Base-by-base conservation (phyloP, 2,329 filamentous ascomycete genomes). In the Penicillium sclerotigenum region DNA sequence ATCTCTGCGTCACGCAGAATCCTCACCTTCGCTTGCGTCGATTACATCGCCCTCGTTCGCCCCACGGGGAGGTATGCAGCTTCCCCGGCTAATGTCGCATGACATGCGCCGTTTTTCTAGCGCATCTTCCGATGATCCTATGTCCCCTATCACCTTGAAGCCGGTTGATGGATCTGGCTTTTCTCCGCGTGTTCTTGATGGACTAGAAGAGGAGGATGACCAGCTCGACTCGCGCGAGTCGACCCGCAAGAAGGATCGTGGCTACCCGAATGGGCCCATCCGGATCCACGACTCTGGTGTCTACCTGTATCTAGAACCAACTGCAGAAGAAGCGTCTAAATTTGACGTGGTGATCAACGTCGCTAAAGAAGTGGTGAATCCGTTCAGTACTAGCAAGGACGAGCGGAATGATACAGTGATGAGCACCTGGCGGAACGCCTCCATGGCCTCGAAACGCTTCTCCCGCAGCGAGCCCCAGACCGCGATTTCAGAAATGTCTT, bases 291-390 rank as follows among this genome's bases (percentile, higher is more conserved):
- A 85, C 53, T 80, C 81, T 13, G 79, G 81, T 2, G 78, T 87
- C 4, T 86, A 82, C 62, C 76, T 87, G 5, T 87, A 86, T 61
- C 76, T 86, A 51, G 84, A 87, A 66, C 84, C 84, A 0, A 86
- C 80, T 3, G 79, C 78, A 6, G 79, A 83, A 54, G 83, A 86
- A 68, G 84, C 83, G 2, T 76, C 78, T 5, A 72, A 79, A 37
- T 87, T 86, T 58, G 84, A 87, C 63, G 83, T 86, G 3, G 80
- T 87, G 20, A 76, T 87, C 60, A 87, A 87, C 59, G 84, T 87
- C 26, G 84, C 84, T 7, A 86, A 84, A 66, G 84, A 87, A 68
- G 84, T 87, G 6, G 77, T 77, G 52, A 86, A 86, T 61, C 84
- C 84, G 1, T 84, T 86, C 64, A 68, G 65, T 5, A 63, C 56